phyloP scores from a whole-genome alignment of 2,329 filamentous ascomycete genomes.

The Penicillium crustosum region DNA sequence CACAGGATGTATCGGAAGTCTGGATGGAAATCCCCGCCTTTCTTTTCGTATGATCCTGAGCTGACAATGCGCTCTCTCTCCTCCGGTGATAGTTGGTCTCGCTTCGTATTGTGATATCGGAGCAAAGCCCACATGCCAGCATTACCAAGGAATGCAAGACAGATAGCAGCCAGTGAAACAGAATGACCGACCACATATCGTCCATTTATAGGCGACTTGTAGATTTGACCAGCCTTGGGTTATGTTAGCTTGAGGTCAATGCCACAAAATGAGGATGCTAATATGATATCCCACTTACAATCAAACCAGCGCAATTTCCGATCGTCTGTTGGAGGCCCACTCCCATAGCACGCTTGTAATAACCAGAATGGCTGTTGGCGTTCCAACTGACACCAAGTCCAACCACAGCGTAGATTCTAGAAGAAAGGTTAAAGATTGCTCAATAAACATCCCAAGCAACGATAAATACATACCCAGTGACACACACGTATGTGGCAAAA shows the following conservation, averaged over 20 bases:
- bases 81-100: slow-evolving; percentile 9
- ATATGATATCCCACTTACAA: slow-evolving; percentile 6
- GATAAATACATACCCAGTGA: slow-evolving; percentile 11
- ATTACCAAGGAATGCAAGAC: slow-evolving; percentile 14
- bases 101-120: slow-evolving; percentile 12
- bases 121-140: slow-evolving; percentile 9
- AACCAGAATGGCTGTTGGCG: slow-evolving; percentile 16
- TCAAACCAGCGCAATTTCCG: slow-evolving; percentile 14
- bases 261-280: background rate
- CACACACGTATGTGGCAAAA: slow-evolving; percentile 17
- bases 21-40: slow-evolving; percentile 14
- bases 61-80: slow-evolving; percentile 10
- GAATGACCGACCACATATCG: slow-evolving; percentile 14
- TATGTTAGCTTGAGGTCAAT: slow-evolving; percentile 3
- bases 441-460: background rate
- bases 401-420: slow-evolving; percentile 14
- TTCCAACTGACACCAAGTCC: slow-evolving; percentile 16
- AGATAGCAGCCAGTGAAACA: slow-evolving; percentile 13
- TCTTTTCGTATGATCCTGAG: slow-evolving; percentile 15
- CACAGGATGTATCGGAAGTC: slow-evolving; percentile 16
- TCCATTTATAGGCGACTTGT: slow-evolving; percentile 11
- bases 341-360: slow-evolving; percentile 16
- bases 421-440: background rate
- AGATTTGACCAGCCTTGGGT: slow-evolving; percentile 15
- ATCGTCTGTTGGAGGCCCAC: slow-evolving; percentile 16